These are phyloP conservation scores for Rutstroemia sp. DNA, from an alignment of 2,329 filamentous ascomycete species.

Conservation along the genomic window DNA sequence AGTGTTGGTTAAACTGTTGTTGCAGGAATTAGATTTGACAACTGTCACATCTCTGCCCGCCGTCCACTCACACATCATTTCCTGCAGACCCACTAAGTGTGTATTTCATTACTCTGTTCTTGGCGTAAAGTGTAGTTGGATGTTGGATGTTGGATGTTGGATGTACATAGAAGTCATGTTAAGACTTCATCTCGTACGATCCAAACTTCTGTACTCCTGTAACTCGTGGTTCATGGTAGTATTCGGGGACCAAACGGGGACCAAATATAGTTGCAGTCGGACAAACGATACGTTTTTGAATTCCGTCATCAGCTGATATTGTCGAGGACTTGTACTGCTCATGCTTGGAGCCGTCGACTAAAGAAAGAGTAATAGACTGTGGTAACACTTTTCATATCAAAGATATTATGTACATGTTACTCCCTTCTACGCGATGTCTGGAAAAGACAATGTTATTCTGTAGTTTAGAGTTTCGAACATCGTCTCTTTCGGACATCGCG, in stretches of 20 bases:
- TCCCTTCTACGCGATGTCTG: too few species aligned
- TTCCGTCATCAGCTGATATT: neutral
- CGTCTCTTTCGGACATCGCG: too few species aligned
- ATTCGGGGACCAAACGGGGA: constrained; percentile 6
- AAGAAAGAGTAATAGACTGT: too few species aligned
- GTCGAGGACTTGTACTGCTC: neutral
- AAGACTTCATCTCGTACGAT: too few species aligned
- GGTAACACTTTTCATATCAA: too few species aligned
- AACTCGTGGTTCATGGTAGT: neutral
- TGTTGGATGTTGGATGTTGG: too few species aligned
- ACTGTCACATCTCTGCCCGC: neutral
- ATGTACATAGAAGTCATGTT: too few species aligned
- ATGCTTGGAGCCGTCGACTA: too few species aligned
- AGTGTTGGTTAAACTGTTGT: neutral
- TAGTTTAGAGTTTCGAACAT: too few species aligned
- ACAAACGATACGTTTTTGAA: neutral
- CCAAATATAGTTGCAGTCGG: neutral
- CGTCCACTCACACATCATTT: neutral
- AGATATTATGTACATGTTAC: too few species aligned
- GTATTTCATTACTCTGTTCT: neutral
- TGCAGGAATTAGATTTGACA: neutral
- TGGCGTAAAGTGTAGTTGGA: neutral
- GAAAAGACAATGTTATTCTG: too few species aligned
- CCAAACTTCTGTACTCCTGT: neutral
- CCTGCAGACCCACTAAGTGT: neutral